These are phyloP conservation scores for Zancudomyces culisetae DNA, from an alignment of 371 early-diverging fungal genomes.

Conservation along the genomic window DNA sequence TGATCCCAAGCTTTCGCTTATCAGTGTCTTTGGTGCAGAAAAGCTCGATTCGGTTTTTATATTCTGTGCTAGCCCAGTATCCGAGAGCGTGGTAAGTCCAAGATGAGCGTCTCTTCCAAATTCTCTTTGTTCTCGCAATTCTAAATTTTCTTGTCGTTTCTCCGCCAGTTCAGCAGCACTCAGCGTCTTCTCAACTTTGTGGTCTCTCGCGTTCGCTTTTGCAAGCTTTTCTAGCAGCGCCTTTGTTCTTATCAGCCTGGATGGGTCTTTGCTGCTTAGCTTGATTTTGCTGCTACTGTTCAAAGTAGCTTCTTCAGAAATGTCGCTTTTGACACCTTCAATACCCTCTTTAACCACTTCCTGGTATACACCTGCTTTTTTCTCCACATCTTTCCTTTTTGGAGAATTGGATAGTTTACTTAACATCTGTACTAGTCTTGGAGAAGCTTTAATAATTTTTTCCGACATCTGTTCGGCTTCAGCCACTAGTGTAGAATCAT, in stretches of 20 bases:
- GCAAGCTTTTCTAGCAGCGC: neutral
- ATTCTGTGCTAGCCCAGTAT: neutral
- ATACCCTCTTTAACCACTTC: too few species aligned
- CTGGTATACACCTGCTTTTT: too few species aligned
- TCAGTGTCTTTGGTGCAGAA: neutral
- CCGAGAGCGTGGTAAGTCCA: too few species aligned
- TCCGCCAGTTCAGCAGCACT: neutral
- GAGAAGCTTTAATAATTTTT: too few species aligned
- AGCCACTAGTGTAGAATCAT: too few species aligned
- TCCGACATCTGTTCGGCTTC: too few species aligned
- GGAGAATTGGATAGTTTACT: too few species aligned
- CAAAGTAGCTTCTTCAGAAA: too few species aligned
- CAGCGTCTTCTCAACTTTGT: neutral
- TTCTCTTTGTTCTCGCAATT: neutral
- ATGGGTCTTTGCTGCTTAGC: neutral
- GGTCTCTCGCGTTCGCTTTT: neutral
- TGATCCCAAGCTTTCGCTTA: neutral
- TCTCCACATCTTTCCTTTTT: too few species aligned
- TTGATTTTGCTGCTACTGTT: neutral
- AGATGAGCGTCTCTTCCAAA: neutral
- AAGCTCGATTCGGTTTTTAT: neutral
- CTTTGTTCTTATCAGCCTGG: neutral
- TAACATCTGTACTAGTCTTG: too few species aligned
- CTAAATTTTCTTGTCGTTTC: neutral
- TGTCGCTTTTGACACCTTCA: too few species aligned